A percentile compares a stretch with the other conserved stretches of the same genome.
Conservation (phyloP, 345 rosid genomes). For the Acer negundo region DNA sequence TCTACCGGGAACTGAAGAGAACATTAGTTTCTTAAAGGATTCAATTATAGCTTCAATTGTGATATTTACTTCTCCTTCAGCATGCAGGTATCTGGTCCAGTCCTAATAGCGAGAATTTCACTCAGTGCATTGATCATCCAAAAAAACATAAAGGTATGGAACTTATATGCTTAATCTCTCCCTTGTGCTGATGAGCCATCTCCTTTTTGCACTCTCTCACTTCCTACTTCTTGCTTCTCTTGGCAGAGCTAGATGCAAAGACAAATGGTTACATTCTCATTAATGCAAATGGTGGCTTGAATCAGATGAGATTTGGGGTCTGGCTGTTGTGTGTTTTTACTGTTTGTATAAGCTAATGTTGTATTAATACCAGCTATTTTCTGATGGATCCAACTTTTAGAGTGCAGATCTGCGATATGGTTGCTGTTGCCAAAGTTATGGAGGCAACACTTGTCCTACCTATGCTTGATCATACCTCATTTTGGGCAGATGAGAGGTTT, state of each 20-base stretch:
- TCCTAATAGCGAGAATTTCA: conserved; percentile 79
- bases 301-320: conserved; percentile 99
- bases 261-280: conserved; percentile 85
- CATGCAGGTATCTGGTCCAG: conserved; percentile 79
- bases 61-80: conserved; percentile 46
- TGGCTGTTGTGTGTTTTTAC: conserved; percentile 47
- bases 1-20: neutral
- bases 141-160: conserved; percentile 66
- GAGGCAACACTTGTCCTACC: conserved; percentile 96
- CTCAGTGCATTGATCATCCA: conserved; percentile 64
- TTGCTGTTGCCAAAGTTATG: conserved; percentile 84
- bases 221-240: conserved; percentile 20
- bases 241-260: conserved; percentile 69
- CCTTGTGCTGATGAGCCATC: conserved; percentile 9
- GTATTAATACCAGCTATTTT: conserved; percentile 7
- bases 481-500: conserved; percentile 93
- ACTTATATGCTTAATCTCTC: neutral
- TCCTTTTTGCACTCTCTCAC: conserved; percentile 5
- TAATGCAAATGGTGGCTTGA: conserved; percentile 97
- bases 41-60: conserved; percentile 11
- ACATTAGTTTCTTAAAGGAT: neutral
- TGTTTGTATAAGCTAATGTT: conserved; percentile 19
- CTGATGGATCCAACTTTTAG: conserved; percentile 59
- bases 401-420: conserved; percentile 98
- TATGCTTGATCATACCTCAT: conserved; percentile 87